A percentile compares a stretch with the other conserved stretches of the same genome.
Conservation (phyloP, 2,329 filamentous ascomycete genomes). For the Alternaria ethzedia region DNA sequence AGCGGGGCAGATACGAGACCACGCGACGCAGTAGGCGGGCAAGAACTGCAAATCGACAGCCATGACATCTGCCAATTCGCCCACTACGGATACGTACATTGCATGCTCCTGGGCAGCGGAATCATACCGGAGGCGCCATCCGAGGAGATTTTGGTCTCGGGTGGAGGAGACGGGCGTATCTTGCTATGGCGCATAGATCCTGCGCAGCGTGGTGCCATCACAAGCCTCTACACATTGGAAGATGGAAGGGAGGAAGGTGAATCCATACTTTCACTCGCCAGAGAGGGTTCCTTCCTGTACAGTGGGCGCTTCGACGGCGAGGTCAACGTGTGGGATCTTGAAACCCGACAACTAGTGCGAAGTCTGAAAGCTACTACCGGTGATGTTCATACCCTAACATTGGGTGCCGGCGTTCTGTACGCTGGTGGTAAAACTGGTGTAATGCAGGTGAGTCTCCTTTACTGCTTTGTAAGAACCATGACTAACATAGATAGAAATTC, state of each 20-base stretch:
- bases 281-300: constrained; percentile 92
- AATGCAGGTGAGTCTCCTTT: constrained; percentile 65
- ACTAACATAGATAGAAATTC: constrained; percentile 61
- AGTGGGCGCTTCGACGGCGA: constrained; percentile 86
- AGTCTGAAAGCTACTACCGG: constrained; percentile 81
- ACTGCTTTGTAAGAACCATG: not conserved
- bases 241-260: constrained; percentile 65
- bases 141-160: constrained; percentile 83
- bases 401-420: constrained; percentile 85
- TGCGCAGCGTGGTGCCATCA: constrained; percentile 65
- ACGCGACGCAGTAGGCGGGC: constrained; percentile 62
- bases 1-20: constrained; percentile 61
- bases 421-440: constrained; percentile 89
- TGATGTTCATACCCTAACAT: constrained; percentile 85
- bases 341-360: constrained; percentile 87
- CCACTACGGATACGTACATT: constrained; percentile 94
- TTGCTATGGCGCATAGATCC: constrained; percentile 86
- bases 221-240: constrained; percentile 71
- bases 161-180: constrained; percentile 91
- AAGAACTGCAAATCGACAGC: constrained; percentile 79
- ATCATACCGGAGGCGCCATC: constrained; percentile 73
- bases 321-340: constrained; percentile 95
- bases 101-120: constrained; percentile 85
- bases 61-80: constrained; percentile 86
- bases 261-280: constrained; percentile 75